A percentile compares a stretch with the other conserved stretches of the same genome.
phyloP scores from a whole-genome alignment of 2,329 filamentous ascomycete species.

The Uncinocarpus reesii region DNA sequence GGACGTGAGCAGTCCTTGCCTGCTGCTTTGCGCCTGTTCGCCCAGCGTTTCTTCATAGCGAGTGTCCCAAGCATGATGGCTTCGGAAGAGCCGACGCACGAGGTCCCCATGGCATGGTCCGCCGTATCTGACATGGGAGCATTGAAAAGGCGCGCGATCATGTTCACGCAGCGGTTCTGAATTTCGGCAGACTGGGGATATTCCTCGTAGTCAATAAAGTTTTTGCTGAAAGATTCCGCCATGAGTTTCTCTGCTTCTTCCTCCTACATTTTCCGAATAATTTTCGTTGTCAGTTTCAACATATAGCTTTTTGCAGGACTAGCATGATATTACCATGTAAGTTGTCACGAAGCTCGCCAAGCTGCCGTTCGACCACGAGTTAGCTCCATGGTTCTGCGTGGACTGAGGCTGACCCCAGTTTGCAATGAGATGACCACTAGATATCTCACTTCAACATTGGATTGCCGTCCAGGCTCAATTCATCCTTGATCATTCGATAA shows the following conservation, averaged over 20 bases:
- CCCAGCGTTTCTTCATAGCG: constrained; percentile 94
- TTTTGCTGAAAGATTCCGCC: constrained; percentile 83
- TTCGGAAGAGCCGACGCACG: constrained; percentile 80
- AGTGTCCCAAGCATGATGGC: constrained; percentile 46
- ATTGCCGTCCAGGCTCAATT: constrained; percentile 81
- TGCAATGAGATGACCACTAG: not conserved
- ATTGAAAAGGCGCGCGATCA: constrained; percentile 85
- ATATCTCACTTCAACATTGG: constrained; percentile 55
- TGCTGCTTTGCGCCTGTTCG: constrained; percentile 70
- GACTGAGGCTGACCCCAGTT: too few species aligned
- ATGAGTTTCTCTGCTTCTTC: constrained; percentile 94
- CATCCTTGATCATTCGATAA: constrained; percentile 96
- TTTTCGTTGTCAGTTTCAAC: constrained; percentile 11
- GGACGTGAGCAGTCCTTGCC: constrained; percentile 72
- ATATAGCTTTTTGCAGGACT: not conserved
- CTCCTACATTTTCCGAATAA: constrained; percentile 46
- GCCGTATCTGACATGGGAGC: constrained; percentile 51
- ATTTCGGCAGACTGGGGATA: constrained; percentile 73
- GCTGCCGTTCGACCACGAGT: constrained; percentile 36
- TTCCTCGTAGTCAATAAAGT: constrained; percentile 87
- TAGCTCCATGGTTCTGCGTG: not conserved
- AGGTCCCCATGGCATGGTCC: constrained; percentile 68
- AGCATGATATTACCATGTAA: constrained; percentile 89
- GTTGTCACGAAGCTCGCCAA: constrained; percentile 90
- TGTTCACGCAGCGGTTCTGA: constrained; percentile 83